Evolutionary conservation across 1,284 basidiomycete genomes (phyloP).

Genomic region (Fomitopsis betulina): DNA sequence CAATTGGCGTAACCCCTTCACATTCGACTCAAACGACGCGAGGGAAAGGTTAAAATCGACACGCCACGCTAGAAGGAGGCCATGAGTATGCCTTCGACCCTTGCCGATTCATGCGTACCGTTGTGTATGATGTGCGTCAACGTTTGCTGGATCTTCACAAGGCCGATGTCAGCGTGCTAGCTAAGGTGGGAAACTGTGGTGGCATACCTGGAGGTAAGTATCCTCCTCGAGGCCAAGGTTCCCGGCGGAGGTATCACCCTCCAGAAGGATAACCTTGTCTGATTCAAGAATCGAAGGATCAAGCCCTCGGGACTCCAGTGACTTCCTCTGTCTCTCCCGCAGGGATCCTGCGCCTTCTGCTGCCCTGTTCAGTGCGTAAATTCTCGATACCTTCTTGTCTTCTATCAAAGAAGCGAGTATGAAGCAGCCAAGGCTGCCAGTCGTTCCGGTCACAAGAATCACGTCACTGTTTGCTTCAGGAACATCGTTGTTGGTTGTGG

Average conservation of each 20-base stretch:
- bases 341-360: not conserved
- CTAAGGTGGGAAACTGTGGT: not conserved
- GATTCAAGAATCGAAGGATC: not conserved
- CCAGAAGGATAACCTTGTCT: not conserved
- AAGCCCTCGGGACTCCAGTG: not conserved
- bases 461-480: conserved; percentile 9
- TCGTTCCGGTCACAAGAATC: conserved; percentile 32
- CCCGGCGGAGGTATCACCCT: not conserved
- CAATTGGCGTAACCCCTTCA: conserved; percentile 15
- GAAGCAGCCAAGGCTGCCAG: conserved; percentile 28
- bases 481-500: conserved; percentile 11
- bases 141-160: not conserved
- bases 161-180: not conserved
- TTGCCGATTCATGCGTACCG: not conserved
- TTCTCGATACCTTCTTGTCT: not conserved
- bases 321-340: not conserved
- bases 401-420: conserved; percentile 23
- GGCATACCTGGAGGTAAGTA: not conserved
- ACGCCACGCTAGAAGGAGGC: conserved; percentile 24
- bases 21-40: conserved; percentile 17
- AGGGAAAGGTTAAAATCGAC: conserved; percentile 31
- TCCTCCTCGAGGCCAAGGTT: not conserved
- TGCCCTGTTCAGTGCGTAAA: not conserved
- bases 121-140: conserved; percentile 1
- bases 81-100: not conserved